A percentile compares a stretch with the other conserved stretches of the same genome.
Conservation (phyloP, 257 asterid genomes). For the Solanum sejunctum region DNA sequence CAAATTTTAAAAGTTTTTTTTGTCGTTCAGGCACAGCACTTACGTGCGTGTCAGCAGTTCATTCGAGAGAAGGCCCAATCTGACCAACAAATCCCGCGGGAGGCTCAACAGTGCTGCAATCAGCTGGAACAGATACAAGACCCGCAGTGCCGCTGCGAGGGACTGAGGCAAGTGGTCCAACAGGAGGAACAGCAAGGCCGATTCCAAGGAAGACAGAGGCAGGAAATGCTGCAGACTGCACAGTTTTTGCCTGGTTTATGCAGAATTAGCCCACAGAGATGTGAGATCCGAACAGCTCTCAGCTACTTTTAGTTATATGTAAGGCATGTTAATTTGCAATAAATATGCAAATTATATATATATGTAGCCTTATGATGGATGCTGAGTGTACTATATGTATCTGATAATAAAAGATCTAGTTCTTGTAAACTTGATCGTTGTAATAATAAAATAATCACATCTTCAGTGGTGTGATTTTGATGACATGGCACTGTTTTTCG, state of each 20-base stretch:
- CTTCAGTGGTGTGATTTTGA: background rate
- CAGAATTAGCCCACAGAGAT: constrained; percentile 21
- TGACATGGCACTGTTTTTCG: background rate
- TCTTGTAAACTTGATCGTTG: background rate
- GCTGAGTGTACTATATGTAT: too few relatives aligned
- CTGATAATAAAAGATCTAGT: background rate
- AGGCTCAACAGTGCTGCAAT: constrained; percentile 30
- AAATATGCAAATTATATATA: too few relatives aligned
- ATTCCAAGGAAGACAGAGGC: constrained; percentile 17
- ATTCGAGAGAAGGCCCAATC: constrained; percentile 21
- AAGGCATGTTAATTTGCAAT: too few relatives aligned
- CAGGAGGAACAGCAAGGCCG: constrained; percentile 5
- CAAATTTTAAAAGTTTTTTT: too few relatives aligned
- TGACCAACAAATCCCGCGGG: background rate
- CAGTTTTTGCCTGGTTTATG: constrained; percentile 31
- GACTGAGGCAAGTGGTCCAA: constrained; percentile 17
- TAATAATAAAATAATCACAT: background rate
- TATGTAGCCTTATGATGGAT: background rate
- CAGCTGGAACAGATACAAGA: constrained; percentile 20
- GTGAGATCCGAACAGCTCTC: constrained; percentile 3
- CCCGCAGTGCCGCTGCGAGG: constrained; percentile 29
- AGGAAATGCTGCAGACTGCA: constrained; percentile 40
- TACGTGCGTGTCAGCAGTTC: constrained; percentile 22
- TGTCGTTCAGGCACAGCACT: constrained; percentile 2
- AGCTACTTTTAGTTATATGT: background rate